These are phyloP conservation scores for Phyllosticta ampelicida DNA, from an alignment of 2,329 filamentous ascomycete species.

Conservation along the genomic window DNA sequence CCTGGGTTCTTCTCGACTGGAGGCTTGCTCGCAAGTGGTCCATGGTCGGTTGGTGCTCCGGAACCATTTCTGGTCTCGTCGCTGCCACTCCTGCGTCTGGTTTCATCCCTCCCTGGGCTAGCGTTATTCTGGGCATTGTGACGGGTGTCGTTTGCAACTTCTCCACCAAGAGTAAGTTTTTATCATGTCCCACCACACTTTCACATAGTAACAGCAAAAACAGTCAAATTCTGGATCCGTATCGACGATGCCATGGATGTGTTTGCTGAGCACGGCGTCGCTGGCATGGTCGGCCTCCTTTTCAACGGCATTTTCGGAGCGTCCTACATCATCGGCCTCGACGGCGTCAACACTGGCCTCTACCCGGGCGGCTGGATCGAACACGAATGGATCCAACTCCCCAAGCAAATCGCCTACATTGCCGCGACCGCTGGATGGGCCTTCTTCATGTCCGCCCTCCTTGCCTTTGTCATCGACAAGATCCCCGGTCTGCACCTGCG, in stretches of 20 bases:
- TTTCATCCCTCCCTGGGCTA: slow-evolving; percentile 60
- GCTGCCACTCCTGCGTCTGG: slow-evolving; percentile 78
- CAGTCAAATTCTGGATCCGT: slow-evolving; percentile 61
- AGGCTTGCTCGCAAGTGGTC: slow-evolving; percentile 91
- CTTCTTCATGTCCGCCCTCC: slow-evolving; percentile 61
- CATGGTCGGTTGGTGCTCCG: slow-evolving; percentile 87
- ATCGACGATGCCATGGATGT: slow-evolving; percentile 85
- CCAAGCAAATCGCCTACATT: slow-evolving; percentile 72
- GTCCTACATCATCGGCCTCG: slow-evolving; percentile 62
- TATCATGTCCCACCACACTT: not conserved
- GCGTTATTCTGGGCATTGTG: slow-evolving; percentile 48
- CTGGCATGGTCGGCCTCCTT: slow-evolving; percentile 70
- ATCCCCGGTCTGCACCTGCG: slow-evolving; percentile 71
- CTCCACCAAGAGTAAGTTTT: slow-evolving; percentile 67
- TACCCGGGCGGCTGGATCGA: slow-evolving; percentile 60
- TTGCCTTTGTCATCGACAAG: slow-evolving; percentile 65
- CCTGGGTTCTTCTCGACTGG: slow-evolving; percentile 94
- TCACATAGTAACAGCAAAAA: slow-evolving; percentile 17
- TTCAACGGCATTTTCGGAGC: slow-evolving; percentile 69
- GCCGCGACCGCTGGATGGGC: slow-evolving; percentile 54
- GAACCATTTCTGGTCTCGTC: slow-evolving; percentile 75
- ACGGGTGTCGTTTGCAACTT: slow-evolving; percentile 69
- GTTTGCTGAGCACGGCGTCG: slow-evolving; percentile 80
- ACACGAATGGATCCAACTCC: slow-evolving; percentile 62
- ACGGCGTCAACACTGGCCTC: slow-evolving; percentile 59